Conservation (phyloP, 2,329 filamentous ascomycete genomes). For the Rutstroemia sp. region DNA sequence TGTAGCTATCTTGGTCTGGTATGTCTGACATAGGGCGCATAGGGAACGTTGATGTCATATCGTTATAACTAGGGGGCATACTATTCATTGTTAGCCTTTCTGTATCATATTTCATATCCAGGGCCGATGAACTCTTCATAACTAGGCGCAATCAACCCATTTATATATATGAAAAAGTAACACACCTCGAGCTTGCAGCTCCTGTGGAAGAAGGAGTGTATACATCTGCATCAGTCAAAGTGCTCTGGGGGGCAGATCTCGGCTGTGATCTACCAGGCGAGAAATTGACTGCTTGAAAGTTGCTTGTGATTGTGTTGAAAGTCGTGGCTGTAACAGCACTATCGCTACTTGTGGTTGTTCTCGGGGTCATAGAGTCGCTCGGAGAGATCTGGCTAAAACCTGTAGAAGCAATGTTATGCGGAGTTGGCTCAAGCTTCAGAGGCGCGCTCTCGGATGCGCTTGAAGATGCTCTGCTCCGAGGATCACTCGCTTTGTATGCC, state of each 20-base stretch:
- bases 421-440: not conserved
- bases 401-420: not conserved
- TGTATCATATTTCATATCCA: not conserved
- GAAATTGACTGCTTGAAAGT: conserved; percentile 21
- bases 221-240: conserved; percentile 15
- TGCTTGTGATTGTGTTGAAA: conserved; percentile 17
- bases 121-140: not conserved
- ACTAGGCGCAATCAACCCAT: not conserved
- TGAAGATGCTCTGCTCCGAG: conserved; percentile 24
- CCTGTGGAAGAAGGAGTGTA: conserved; percentile 16
- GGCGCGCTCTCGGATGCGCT: conserved; percentile 19
- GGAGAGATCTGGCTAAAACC: conserved; percentile 14
- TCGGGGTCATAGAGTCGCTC: conserved; percentile 19
- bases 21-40: conserved; percentile 2
- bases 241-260: conserved; percentile 17
- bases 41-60: conserved; percentile 1
- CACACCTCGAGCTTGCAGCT: conserved; percentile 9
- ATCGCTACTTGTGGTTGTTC: conserved; percentile 18
- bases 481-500: conserved; percentile 25
- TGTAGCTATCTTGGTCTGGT: not conserved
- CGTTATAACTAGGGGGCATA: not conserved
- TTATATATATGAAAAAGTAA: conserved; percentile 11
- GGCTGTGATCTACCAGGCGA: conserved; percentile 14
- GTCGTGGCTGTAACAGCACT: conserved; percentile 19
- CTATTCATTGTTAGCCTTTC: conserved; percentile 5